These are phyloP conservation scores for Trichosporon asahii DNA, from an alignment of 1,284 basidiomycete genomes.

Conservation along the genomic window DNA sequence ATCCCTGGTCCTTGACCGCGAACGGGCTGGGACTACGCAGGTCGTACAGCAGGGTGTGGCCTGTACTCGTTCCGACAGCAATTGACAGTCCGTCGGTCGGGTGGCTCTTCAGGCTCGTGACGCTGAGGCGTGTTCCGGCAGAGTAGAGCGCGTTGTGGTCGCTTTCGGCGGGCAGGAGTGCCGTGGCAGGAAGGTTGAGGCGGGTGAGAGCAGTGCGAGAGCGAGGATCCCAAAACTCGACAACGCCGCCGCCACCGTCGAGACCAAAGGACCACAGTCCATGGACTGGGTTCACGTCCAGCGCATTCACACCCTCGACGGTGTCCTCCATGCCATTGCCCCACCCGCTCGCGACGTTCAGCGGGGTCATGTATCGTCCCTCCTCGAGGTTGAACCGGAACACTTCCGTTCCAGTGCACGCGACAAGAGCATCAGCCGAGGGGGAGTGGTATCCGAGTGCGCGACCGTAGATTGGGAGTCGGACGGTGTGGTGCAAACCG, in stretches of 20 bases:
- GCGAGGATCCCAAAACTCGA: conserved; percentile 95
- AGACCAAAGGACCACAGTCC: conserved; percentile 82
- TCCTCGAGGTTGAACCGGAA: conserved; percentile 94
- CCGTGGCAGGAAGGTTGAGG: conserved; percentile 68
- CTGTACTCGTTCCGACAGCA: conserved; percentile 90
- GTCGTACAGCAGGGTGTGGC: conserved; percentile 92
- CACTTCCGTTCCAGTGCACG: conserved; percentile 76
- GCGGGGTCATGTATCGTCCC: conserved; percentile 83
- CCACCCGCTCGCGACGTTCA: conserved; percentile 59
- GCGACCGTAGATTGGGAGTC: conserved; percentile 92
- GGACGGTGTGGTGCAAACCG: conserved; percentile 84
- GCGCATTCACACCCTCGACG: conserved; percentile 75
- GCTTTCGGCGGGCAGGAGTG: conserved; percentile 56
- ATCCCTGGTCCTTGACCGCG: conserved; percentile 93
- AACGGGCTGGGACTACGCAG: conserved; percentile 79
- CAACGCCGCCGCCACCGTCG: conserved; percentile 63
- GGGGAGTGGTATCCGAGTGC: conserved; percentile 85
- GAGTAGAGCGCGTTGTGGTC: conserved; percentile 36
- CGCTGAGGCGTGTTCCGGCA: conserved; percentile 57
- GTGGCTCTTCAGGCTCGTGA: conserved; percentile 76
- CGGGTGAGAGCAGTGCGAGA: conserved; percentile 62
- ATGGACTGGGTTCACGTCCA: conserved; percentile 92
- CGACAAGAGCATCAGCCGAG: conserved; percentile 73
- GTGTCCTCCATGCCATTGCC: conserved; percentile 56
- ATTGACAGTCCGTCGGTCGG: conserved; percentile 85